Conservation (phyloP, 352 stramenopile species). For the Stramenopiles sp. region DNA sequence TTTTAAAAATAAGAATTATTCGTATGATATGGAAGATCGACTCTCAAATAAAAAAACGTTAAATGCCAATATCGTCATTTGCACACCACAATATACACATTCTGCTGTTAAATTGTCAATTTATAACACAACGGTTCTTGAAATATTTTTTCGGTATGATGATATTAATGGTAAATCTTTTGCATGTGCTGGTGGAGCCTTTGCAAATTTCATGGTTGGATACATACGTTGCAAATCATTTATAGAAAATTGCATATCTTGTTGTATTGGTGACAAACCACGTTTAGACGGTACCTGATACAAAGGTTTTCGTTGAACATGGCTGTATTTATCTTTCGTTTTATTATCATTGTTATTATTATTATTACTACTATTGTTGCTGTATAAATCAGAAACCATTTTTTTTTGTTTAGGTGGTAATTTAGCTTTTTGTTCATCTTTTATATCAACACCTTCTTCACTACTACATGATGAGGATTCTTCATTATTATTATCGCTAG, state of each 20-base stretch:
- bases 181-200: neutral
- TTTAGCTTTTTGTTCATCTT: neutral
- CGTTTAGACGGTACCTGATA: neutral
- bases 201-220: slow-evolving; percentile 1
- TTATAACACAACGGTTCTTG: too few species aligned
- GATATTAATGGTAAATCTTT: neutral
- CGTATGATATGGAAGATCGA: too few species aligned
- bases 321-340: neutral
- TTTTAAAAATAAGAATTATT: too few species aligned
- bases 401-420: neutral
- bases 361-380: neutral
- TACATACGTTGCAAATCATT: neutral
- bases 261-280: neutral
- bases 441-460: neutral
- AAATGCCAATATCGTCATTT: too few species aligned
- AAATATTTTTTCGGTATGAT: too few species aligned
- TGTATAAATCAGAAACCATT: neutral
- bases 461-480: neutral
- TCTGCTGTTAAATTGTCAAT: too few species aligned
- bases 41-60: too few species aligned
- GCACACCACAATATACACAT: too few species aligned
- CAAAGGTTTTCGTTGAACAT: neutral
- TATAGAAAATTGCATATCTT: neutral
- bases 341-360: neutral
- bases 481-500: neutral